Evolutionary conservation across 2,329 filamentous ascomycete species (phyloP), one percentile per base, ranked within the genome.

Genomic region (Claviceps sp.): DNA sequence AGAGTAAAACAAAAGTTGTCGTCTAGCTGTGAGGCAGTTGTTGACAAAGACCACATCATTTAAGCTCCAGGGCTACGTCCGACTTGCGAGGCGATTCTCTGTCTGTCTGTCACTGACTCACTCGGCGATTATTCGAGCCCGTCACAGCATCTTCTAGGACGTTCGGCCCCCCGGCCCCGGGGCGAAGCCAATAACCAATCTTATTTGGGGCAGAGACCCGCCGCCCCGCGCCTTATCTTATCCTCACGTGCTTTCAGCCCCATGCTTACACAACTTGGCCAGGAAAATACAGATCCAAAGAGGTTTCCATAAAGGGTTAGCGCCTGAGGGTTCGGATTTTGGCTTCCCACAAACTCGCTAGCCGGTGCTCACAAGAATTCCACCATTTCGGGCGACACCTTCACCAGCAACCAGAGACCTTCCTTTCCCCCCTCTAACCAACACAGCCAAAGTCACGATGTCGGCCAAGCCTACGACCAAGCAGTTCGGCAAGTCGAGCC

Each of bases 401-500:
- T 62, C 66, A 64, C 55, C 58, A 64, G 11, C 60, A 63, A 6
- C 42, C 42, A 45, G 43, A 26, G 23, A 23, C 23, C 17, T 46
- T 46, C 26, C 20, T 64, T 39, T n/a, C 59, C 60, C 60, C 62
- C 61, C 62, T 58, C 57, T 57, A 61, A 61, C 64, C 62, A 63
- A 63, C 61, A 58, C 64, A 57, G 45, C 62, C 60, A 61, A 64
- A 67, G 65, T 79, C 76, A 82, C 71, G 63, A 88, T 88, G 84
- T 85, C 84, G 78, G 75, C 76, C 65, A 83, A 85, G 82, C 74
- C 75, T 67, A 77, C 80, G 76, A 87, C 84, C 69, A 95, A 95
- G 88, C 91, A 86, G 81, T 96, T 95, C 82, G 89, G 89, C 79
- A 93, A 93, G 83, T 88, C 88, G 77, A 86, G 88, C 78, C 85